Base-by-base conservation (phyloP, 2,329 filamentous ascomycete species). In the Anisogramma anomala region DNA sequence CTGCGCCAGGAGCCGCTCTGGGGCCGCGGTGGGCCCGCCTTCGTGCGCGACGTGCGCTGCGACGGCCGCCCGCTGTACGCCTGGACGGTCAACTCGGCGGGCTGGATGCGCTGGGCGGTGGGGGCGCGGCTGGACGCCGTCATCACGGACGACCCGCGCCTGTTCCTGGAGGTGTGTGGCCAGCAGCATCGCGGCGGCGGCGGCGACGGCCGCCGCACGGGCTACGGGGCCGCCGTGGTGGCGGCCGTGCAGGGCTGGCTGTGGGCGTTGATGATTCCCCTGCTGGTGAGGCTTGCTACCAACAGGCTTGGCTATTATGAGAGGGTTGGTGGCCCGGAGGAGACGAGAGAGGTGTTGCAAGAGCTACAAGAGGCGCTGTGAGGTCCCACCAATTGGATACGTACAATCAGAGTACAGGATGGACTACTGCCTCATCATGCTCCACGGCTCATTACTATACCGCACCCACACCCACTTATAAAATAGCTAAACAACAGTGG, bases 81-180 rank as follows among this genome's bases (percentile, higher is more conserved):
- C 0, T 96, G 89, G 89, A 95, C 88, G 0, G 83, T 94, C 37
- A 94, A 96, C 56, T 72, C 82, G 11, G 72, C 75, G 48, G 67
- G 69, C 36, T 74, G 77, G 61, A 95, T 96, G 88, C 72, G 77
- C 52, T 94, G 86, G 85, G 72, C 77, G 48, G 75, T 94, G 25
- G 60, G 68, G 20, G 63, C 72, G 31, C 52, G 52, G 19, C 64
- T 94, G 1, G 84, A 94, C 51, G 88, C 84, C 1, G 81, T 94
- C 4, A 79, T 94, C 39, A 94, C 87, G 0, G 88, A 95, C 55
- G 79, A 94, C 50, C 84, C 84, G 1, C 72, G 72, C 55, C 60
- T 72, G 49, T 89, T 79, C 53, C 55, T 78, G 18, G 71, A 80
- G 33, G 69, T 85, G 2, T 76, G 73, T 47, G 53, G n/a, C n/a